Base-by-base conservation (phyloP, 106 monocot genomes). In the Dendrobium nobile region DNA sequence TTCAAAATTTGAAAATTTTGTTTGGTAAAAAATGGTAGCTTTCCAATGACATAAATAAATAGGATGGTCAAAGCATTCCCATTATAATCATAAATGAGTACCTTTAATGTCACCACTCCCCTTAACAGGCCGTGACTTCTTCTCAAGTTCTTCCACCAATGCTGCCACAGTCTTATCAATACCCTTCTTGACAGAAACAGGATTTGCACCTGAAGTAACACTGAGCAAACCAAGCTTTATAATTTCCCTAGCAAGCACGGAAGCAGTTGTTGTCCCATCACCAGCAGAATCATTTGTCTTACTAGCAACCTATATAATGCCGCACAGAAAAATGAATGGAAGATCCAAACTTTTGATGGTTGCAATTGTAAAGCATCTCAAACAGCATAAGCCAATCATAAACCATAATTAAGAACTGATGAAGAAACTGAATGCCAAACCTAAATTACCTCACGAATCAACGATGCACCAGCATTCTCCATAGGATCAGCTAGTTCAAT, bases 381-480 rank as follows among this genome's bases (percentile, higher is more conserved):
- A 56, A 22, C 61, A 61, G 51, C 13, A 70, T 70, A 37, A 40
- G 74, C 11, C 20, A 43, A 44, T n/a, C 43, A 74, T 44, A 74
- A 74, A 5, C 20, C 19, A 74, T 43, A 17, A 44, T 44, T 20
- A 74, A 74, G 0, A 7, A 44, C 3, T 9, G 42, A 41, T 20
- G 20, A 41, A 44, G 20, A 74, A 74, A 41, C 16, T 3, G 4
- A 42, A 44, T 42, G 44, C 9, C 27, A 65, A 22, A 65, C 40
- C 17, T 40, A 40, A 51, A 13, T 1, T 72, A 93, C 95, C 90
- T 95, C 90, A 19, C 90, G 85, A 41, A 95, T 92, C 81, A 95
- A 78, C 44, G 90, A 88, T 9, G 95, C 95, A 44, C 95, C 95
- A 73, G 92, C 92, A 87, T 95, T 95, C 83, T 95, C 95, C 88